Conservation (phyloP, 2,329 filamentous ascomycete genomes). For the Aciculosporium take region DNA sequence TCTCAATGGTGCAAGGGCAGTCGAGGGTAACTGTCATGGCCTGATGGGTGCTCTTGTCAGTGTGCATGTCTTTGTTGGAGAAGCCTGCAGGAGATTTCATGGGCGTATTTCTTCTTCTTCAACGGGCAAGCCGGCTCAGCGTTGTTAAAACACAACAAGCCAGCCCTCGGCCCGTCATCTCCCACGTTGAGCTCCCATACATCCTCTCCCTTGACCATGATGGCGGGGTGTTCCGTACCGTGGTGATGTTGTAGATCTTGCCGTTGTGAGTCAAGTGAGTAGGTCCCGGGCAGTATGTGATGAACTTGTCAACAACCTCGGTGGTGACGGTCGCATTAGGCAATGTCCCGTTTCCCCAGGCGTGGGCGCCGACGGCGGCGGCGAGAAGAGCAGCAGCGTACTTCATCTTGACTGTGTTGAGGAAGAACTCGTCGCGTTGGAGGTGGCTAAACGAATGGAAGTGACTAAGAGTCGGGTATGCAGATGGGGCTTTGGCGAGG, state of each 20-base stretch:
- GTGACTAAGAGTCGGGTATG: slow-evolving; percentile 40
- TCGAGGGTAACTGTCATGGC: slow-evolving; percentile 57
- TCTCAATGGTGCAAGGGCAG: slow-evolving; percentile 56
- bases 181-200: neutral
- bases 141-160: no score
- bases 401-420: slow-evolving; percentile 48
- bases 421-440: slow-evolving; percentile 24
- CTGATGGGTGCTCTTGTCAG: slow-evolving; percentile 32
- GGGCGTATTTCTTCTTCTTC: no score
- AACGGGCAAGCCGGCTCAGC: no score
- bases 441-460: slow-evolving; percentile 37
- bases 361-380: slow-evolving; percentile 24
- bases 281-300: slow-evolving; percentile 58
- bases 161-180: no score
- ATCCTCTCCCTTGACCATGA: neutral
- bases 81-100: no score
- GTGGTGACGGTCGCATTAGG: no score
- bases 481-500: slow-evolving; percentile 25
- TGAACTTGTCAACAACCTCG: slow-evolving; percentile 50
- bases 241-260: slow-evolving; percentile 56
- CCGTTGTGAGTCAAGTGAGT: slow-evolving; percentile 49
- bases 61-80: no score
- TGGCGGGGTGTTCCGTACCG: slow-evolving; percentile 25
- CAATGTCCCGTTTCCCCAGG: slow-evolving; percentile 28
- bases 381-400: slow-evolving; percentile 40